These are phyloP conservation scores for Stagonosporopsis rhizophila DNA, from an alignment of 2,329 filamentous ascomycete species.

Conservation along the genomic window DNA sequence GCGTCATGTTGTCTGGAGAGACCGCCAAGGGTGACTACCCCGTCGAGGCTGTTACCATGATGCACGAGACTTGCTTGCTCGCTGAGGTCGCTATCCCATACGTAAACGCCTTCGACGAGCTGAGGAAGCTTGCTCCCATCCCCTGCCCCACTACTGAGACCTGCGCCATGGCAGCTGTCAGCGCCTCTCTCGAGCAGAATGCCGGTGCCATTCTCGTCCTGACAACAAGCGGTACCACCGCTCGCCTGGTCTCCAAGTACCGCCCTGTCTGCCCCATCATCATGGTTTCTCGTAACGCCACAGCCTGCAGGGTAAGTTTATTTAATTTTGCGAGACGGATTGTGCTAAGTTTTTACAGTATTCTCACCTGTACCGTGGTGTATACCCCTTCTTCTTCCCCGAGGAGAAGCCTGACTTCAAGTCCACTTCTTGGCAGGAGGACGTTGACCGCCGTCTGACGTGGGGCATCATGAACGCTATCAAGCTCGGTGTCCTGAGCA, in stretches of 20 bases:
- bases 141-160: conserved; percentile 91
- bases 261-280: conserved; percentile 98
- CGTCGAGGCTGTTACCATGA: conserved; percentile 89
- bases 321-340: neutral
- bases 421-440: conserved; percentile 95
- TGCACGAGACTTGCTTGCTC: conserved; percentile 96
- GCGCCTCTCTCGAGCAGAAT: conserved; percentile 93
- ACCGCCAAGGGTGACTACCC: conserved; percentile 98
- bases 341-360: conserved; percentile 60
- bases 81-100: conserved; percentile 98
- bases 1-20: conserved; percentile 99
- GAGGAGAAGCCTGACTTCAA: conserved; percentile 94
- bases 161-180: conserved; percentile 95
- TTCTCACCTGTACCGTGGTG: conserved; percentile 93
- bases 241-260: conserved; percentile 96
- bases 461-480: conserved; percentile 92
- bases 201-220: conserved; percentile 95
- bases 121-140: conserved; percentile 81
- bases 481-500: conserved; percentile 76
- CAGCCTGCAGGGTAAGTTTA: conserved; percentile 72
- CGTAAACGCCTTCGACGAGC: conserved; percentile 94
- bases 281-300: conserved; percentile 92
- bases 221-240: conserved; percentile 93
- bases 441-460: conserved; percentile 96
- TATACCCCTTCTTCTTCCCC: conserved; percentile 96